Evolutionary conservation across 495 filamentous ascomycete genomes (phyloP).

Genomic region (Durotheca rogersii): DNA sequence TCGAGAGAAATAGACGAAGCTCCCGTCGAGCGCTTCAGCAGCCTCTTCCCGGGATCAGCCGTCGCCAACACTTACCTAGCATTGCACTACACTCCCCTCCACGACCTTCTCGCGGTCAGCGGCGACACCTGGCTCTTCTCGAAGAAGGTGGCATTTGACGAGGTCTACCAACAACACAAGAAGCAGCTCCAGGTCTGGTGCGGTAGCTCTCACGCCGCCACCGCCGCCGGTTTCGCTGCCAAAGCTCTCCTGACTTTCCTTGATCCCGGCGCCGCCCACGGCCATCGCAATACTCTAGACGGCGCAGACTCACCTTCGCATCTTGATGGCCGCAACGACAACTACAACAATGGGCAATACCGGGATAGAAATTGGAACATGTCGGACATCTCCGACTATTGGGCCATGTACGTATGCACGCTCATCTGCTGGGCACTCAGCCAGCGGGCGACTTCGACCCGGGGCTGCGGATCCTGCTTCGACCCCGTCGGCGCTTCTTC

Average conservation of each 20-base stretch:
- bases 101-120: constrained; percentile 48
- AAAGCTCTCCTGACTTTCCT: constrained; percentile 32
- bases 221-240: constrained; percentile 29
- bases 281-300: constrained; percentile 27
- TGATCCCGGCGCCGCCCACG: constrained; percentile 6
- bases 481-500: constrained; percentile 5
- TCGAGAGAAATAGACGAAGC: constrained; percentile 30
- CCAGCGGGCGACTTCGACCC: constrained; percentile 29
- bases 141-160: constrained; percentile 41
- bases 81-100: constrained; percentile 49
- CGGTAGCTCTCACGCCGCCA: constrained; percentile 16
- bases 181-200: constrained; percentile 42
- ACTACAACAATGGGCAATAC: neutral
- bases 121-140: constrained; percentile 52
- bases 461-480: constrained; percentile 7
- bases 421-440: constrained; percentile 51
- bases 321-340: neutral
- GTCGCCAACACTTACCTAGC: constrained; percentile 50
- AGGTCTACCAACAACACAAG: constrained; percentile 42
- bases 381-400: constrained; percentile 48
- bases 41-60: constrained; percentile 41
- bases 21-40: constrained; percentile 38
- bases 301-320: constrained; percentile 26
- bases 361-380: constrained; percentile 24
- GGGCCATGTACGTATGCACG: constrained; percentile 50